Evolutionary conservation across 2,329 filamentous ascomycete species (phyloP).

Genomic region (Nemania serpens): DNA sequence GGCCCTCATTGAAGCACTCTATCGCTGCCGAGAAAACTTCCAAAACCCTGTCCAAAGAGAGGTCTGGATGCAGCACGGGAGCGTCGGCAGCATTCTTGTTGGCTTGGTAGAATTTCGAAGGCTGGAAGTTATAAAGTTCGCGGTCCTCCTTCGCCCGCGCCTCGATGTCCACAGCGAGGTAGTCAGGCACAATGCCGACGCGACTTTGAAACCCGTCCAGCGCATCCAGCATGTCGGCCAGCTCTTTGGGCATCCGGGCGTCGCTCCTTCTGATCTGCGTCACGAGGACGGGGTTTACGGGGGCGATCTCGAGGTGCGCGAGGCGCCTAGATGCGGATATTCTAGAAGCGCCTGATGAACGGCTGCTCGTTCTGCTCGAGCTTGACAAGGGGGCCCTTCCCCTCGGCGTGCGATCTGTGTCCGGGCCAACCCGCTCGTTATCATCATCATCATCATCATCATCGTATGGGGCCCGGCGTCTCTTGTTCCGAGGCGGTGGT

Average conservation of each 20-base stretch:
- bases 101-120: not conserved
- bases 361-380: not conserved
- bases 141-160: not conserved
- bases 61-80: not conserved
- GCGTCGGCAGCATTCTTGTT: not conserved
- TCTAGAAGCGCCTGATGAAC: not conserved
- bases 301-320: not conserved
- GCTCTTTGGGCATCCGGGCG: not conserved
- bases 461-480: not conserved
- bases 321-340: slow-evolving; percentile 6
- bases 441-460: not conserved
- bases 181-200: slow-evolving; percentile 16
- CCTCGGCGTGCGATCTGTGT: not conserved
- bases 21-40: not conserved
- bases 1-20: not conserved
- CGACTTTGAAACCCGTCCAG: slow-evolving; percentile 1
- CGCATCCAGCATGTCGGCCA: not conserved
- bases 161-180: slow-evolving; percentile 8
- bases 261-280: not conserved
- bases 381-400: not conserved
- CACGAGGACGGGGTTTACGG: not conserved
- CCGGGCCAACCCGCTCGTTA: not conserved
- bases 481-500: not conserved
- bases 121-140: not conserved
- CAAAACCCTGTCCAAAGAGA: not conserved